Evolutionary conservation across 768 basidiomycete species (phyloP).

Genomic region (Amyloporia xantha): DNA sequence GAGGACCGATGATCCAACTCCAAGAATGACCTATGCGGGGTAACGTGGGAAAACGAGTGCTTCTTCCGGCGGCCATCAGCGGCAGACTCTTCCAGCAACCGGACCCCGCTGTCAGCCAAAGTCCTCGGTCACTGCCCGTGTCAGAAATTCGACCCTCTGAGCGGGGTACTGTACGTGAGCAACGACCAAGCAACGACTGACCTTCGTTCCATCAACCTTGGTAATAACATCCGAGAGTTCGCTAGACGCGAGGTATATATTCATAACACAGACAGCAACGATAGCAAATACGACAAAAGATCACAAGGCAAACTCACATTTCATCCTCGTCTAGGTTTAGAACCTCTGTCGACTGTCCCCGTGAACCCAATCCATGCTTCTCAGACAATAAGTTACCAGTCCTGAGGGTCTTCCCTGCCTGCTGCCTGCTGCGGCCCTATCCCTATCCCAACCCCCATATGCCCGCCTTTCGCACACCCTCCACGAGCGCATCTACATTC

Average conservation of each 20-base stretch:
- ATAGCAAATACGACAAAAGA: slow-evolving; percentile 2
- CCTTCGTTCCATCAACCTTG: too few relatives aligned
- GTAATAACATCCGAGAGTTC: too few relatives aligned
- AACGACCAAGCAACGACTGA: too few relatives aligned
- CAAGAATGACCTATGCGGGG: slow-evolving; percentile 23
- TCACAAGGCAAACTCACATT: too few relatives aligned
- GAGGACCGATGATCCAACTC: background rate
- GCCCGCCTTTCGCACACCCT: slow-evolving; percentile 79
- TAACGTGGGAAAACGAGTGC: slow-evolving; percentile 17
- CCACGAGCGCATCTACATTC: slow-evolving; percentile 87
- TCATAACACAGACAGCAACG: slow-evolving; percentile 3
- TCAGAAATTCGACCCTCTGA: too few relatives aligned
- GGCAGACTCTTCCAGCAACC: background rate
- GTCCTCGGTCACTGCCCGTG: background rate
- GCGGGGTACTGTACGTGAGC: too few relatives aligned
- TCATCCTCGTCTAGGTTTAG: too few relatives aligned
- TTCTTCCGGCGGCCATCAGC: background rate
- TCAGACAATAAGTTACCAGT: background rate
- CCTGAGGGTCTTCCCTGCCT: background rate
- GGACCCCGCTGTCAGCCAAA: background rate
- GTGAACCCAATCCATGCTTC: background rate
- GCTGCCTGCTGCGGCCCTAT: background rate
- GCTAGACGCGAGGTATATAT: too few relatives aligned
- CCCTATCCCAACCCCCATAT: slow-evolving; percentile 68
- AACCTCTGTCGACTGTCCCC: too few relatives aligned